Base-by-base conservation (phyloP, 306 rosid species). In the Spatholobus suberectus region DNA sequence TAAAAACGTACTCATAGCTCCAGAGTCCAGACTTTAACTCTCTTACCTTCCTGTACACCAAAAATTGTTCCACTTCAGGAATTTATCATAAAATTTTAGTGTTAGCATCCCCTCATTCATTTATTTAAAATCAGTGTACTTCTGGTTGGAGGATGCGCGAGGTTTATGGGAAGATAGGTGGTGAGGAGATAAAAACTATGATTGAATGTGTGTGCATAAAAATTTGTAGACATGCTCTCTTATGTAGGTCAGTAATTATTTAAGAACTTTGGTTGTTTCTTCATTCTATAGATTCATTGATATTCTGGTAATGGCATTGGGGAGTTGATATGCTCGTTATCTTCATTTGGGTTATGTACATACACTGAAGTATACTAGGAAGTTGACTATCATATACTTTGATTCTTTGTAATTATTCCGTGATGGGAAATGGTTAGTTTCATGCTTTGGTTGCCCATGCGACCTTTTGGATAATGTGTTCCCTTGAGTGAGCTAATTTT, bases 241-340 rank as follows among this genome's bases (percentile, higher is more conserved):
- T 70, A 17, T 41, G 12, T 23, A 71, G 63, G 73, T 23, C 67
- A 81, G 77, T 52, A 23, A 38, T 51, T 71, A 20, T 65, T 34
- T 63, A 51, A 62, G 66, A 35, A 62, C 29, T 77, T 71, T 76
- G 24, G 65, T 21, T 52, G 24, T 49, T 85, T 62, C 55, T 81
- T 76, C 79, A 17, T 76, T 81, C 14, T 59, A 10, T 32, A 47
- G 82, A 70, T 80, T 62, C 62, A 23, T 68, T 68, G 27, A 61
- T 70, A 70, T 37, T 85, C 17, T 69, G 52, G 46, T 76, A 32
- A 38, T 62, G 79, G 15, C 66, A n/a, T 70, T 21, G 15, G 26
- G 38, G 80, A 61, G 57, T 75, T 70, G 44, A 17, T 47, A 14
- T 58, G 69, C 21, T 74, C 17, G 65, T 11, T 67, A 34, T 67